Percentiles rank a stretch among this genome's conserved stretches.
Evolutionary conservation across 2,329 filamentous ascomycete genomes (phyloP).

Genomic region (Trichoderma harzianum): DNA sequence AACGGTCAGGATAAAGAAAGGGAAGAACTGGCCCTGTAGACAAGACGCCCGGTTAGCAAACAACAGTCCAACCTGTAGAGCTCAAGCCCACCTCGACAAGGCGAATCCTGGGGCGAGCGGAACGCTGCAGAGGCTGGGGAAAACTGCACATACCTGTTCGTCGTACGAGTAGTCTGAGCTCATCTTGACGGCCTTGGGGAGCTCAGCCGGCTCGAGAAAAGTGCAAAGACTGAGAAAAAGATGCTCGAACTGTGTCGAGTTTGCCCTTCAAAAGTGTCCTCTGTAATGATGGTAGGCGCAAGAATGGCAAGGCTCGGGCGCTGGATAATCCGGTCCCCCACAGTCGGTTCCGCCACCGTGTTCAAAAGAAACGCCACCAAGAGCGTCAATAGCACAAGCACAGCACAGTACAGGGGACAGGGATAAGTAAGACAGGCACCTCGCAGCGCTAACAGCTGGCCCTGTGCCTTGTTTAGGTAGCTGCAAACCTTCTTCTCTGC

Average conservation of each 20-base stretch:
- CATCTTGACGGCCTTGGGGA: constrained; percentile 55
- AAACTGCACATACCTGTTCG: constrained; percentile 62
- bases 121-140: background rate
- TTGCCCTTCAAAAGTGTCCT: constrained; percentile 18
- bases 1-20: constrained; percentile 95
- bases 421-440: background rate
- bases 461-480: background rate
- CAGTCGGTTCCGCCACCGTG: constrained; percentile 31
- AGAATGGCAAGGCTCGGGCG: constrained; percentile 24
- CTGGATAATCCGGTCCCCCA: constrained; percentile 33
- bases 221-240: constrained; percentile 16
- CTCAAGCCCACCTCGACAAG: constrained; percentile 4
- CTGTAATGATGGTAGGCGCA: constrained; percentile 16
- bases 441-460: background rate
- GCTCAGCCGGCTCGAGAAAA: constrained; percentile 33
- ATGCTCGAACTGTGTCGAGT: background rate
- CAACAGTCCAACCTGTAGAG: background rate
- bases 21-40: constrained; percentile 87
- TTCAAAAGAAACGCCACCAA: constrained; percentile 27
- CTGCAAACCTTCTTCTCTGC: background rate
- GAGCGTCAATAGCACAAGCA: background rate
- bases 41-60: constrained; percentile 8
- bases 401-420: background rate
- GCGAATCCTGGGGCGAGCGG: background rate
- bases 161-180: constrained; percentile 98